phyloP scores from a whole-genome alignment of 495 filamentous ascomycete genomes.

The Xylaria cubensis region DNA sequence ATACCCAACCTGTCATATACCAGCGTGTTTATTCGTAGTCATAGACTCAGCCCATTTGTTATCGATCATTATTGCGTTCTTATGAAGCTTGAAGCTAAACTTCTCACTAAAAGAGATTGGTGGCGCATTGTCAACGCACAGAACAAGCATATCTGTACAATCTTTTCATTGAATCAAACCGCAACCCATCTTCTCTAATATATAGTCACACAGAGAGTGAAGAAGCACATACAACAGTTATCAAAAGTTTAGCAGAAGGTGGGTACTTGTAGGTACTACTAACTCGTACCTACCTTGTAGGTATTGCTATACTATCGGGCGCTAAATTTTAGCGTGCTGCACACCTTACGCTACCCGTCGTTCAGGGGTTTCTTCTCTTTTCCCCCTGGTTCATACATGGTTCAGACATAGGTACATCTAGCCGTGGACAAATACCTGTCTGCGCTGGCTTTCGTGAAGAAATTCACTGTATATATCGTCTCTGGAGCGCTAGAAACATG shows the following conservation, averaged over 20 bases:
- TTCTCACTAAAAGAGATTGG: not conserved
- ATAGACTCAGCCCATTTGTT: not conserved
- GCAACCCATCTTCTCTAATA: not conserved
- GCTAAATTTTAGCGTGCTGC: constrained; percentile 10
- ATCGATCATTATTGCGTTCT: not conserved
- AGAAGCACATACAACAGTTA: not conserved
- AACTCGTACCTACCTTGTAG: no score
- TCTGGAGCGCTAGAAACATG: constrained; percentile 13
- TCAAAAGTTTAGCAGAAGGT: no score
- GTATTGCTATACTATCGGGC: not conserved
- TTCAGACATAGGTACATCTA: not conserved
- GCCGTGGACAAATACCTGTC: not conserved
- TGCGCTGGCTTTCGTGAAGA: not conserved
- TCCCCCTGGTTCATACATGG: constrained; percentile 1
- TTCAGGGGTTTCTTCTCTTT: not conserved
- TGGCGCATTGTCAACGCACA: not conserved
- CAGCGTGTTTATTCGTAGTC: not conserved
- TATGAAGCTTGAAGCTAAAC: not conserved
- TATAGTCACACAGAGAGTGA: not conserved
- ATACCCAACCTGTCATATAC: not conserved
- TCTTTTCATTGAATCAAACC: not conserved
- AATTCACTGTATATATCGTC: not conserved
- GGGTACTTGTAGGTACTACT: no score
- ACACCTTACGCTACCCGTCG: not conserved
- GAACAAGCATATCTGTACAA: not conserved